Evolutionary conservation across 768 basidiomycete species (phyloP), one percentile per base, ranked within the genome.

Genomic region (Naganishia vishniacii): DNA sequence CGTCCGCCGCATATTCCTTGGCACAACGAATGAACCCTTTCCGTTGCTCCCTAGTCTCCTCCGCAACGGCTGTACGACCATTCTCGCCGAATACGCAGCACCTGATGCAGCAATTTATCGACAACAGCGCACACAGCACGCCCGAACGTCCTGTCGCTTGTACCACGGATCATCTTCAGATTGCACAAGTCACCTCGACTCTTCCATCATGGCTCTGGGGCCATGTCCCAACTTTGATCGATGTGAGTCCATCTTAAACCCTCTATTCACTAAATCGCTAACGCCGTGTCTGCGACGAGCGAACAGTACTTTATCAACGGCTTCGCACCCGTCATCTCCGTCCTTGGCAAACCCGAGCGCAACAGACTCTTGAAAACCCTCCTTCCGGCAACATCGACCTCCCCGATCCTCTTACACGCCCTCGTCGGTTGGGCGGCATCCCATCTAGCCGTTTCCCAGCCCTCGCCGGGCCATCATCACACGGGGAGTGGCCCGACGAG

Each of bases 261-360:
- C n/a, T 31, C 7, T 26, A 1, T 20, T 37, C 37, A 28, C n/a
- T 1, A 18, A 25, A 25, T 42, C 16, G 20, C 47, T 18, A 6
- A 48, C 4, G 8, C 23, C 25, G 25, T 31, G 5, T 12, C 48
- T 26, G 29, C 7, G 20, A n/a, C 20, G 29, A 15, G 3, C 15
- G 15, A 1, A 18, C 42, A 63, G 62, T 63, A 63, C 29, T 63
- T 63, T 45, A 49, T 63, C 28, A 53, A 63, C n/a, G 62, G 62
- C 9, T 63, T 63, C 20, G 62, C 48, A 31, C 62, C 62, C 40
- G 51, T 63, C 62, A 63, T 63, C 29, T 63, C 62, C 37, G 62
- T 63, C 29, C 62, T 63, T n/a, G 48, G 48, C 34, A 51, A 40
- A 25, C 62, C 62, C 8, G 48, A 47, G 11, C 48, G 51, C n/a